Conservation (phyloP, 2,329 filamentous ascomycete genomes). For the Aureobasidium sp. region DNA sequence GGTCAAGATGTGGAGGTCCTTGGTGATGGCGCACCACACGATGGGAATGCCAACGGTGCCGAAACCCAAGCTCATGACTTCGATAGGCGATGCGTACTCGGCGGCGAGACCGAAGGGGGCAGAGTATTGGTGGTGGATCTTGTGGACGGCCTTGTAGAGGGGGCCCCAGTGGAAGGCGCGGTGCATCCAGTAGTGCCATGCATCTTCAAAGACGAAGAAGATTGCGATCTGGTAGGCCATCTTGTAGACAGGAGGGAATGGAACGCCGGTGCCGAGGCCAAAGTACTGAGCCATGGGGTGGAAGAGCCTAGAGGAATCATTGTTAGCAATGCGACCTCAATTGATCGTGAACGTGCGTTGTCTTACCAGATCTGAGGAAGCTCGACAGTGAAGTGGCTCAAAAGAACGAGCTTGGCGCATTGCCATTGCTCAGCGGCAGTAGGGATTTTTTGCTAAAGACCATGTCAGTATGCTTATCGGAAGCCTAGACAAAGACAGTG, state of each 20-base stretch:
- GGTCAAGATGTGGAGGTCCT: slow-evolving; percentile 86
- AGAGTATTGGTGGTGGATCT: slow-evolving; percentile 98
- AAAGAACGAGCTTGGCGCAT: slow-evolving; percentile 84
- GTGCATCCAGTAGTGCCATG: slow-evolving; percentile 98
- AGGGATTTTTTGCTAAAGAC: slow-evolving; percentile 66
- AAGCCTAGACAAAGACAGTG: not conserved
- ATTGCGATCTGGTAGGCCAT: slow-evolving; percentile 88
- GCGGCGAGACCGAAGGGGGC: slow-evolving; percentile 94
- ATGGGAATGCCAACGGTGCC: slow-evolving; percentile 80
- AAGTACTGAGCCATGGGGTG: slow-evolving; percentile 92
- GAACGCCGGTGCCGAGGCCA: slow-evolving; percentile 79
- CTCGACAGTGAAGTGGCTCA: slow-evolving; percentile 96
- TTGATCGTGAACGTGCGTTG: not conserved
- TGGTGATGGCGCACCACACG: slow-evolving; percentile 73
- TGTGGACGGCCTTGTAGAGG: slow-evolving; percentile 94
- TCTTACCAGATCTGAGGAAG: slow-evolving; percentile 86
- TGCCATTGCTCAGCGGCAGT: slow-evolving; percentile 91
- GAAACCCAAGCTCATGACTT: slow-evolving; percentile 88
- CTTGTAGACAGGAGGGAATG: slow-evolving; percentile 77
- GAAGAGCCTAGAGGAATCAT: slow-evolving; percentile 57
- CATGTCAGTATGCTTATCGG: slow-evolving; percentile 16
- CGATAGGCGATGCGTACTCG: slow-evolving; percentile 95
- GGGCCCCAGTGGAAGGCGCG: slow-evolving; percentile 88
- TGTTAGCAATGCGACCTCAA: slow-evolving; percentile 7
- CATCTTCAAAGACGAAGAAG: slow-evolving; percentile 92